Evolutionary conservation across 257 asterid species (phyloP), one percentile per base, ranked within the genome.

Genomic region (Perilla frutescens): DNA sequence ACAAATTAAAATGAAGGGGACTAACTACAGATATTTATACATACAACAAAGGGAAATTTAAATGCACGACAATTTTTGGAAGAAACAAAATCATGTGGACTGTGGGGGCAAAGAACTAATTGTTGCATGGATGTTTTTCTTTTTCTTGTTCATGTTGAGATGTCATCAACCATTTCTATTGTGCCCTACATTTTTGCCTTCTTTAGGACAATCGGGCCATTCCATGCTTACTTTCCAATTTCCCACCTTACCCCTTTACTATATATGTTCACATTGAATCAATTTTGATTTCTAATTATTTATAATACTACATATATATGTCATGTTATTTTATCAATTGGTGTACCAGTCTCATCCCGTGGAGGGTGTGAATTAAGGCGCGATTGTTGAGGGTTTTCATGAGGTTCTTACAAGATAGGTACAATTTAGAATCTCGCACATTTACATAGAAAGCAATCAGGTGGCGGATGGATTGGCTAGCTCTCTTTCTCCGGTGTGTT

Each of bases 1-100:
- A 0, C 26, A 20, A n/a, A n/a, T n/a, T 1, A 20, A 20, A 20
- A 34, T 68, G 51, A 56, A 66, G 70, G 61, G 63, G 26, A 20
- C 37, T 34, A 44, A 57, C 2, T 32, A 58, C 74, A 26, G 60
- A 63, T 73, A 75, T 76, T 62, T 78, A 76, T 72, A 84, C 9
- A 71, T 6, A 43, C 2, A 8, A 43, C 2, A 2, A 50, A 45
- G 7, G 57, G 62, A 20, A 9, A 32, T 66, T n/a, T n/a, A n/a
- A n/a, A 39, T 70, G 15, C 44, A 20, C 1, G 76, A 59, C 41
- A 7, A 44, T 47, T 47, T 9, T 29, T 39, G 55, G 66, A 31
- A 68, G 66, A 62, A 78, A 82, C 85, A 81, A 66, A 49, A 67
- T 69, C 89, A 86, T 84, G 91, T 86, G 91, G 62, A 64, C 75